Conservation (phyloP, 352 stramenopile species). For the Pythium myriotylum region DNA sequence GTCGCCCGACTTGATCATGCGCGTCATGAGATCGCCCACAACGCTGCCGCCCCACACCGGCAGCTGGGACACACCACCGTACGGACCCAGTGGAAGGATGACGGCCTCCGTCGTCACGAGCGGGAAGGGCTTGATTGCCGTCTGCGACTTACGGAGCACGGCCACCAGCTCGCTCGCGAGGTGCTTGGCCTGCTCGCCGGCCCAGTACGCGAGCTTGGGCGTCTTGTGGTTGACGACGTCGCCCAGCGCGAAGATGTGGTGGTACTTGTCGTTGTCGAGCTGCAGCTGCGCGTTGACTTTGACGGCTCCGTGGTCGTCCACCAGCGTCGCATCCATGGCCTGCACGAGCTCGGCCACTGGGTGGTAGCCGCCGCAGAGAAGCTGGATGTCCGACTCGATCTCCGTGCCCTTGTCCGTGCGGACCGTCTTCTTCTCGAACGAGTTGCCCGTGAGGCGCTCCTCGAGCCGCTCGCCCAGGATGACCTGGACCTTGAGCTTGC, state of each 20-base stretch:
- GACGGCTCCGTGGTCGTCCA: constrained; percentile 42
- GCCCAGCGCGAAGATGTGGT: constrained; percentile 56
- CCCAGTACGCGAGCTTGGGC: constrained; percentile 49
- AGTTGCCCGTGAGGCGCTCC: constrained; percentile 39
- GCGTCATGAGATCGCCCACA: constrained; percentile 33
- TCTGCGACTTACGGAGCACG: constrained; percentile 43
- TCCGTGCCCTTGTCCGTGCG: constrained; percentile 51
- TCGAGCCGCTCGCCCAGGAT: constrained; percentile 54
- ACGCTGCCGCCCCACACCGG: constrained; percentile 31
- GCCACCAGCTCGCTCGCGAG: constrained; percentile 38
- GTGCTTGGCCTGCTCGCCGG: constrained; percentile 45
- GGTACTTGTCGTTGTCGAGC: constrained; percentile 43
- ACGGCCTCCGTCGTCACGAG: constrained; percentile 34
- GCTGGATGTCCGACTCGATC: constrained; percentile 62
- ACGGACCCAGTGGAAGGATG: constrained; percentile 32
- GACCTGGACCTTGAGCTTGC: constrained; percentile 51
- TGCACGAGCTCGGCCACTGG: constrained; percentile 37
- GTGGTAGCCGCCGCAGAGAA: constrained; percentile 47
- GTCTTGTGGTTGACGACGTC: constrained; percentile 51
- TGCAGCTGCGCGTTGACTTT: constrained; percentile 52
- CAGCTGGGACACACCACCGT: constrained; percentile 35
- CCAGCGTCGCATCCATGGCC: constrained; percentile 34
- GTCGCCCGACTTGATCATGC: constrained; percentile 33
- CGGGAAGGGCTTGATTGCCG: constrained; percentile 30
- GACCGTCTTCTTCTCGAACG: constrained; percentile 45